Evolutionary conservation across 2,329 filamentous ascomycete species (phyloP).

Genomic region (Colletotrichum caudatum): DNA sequence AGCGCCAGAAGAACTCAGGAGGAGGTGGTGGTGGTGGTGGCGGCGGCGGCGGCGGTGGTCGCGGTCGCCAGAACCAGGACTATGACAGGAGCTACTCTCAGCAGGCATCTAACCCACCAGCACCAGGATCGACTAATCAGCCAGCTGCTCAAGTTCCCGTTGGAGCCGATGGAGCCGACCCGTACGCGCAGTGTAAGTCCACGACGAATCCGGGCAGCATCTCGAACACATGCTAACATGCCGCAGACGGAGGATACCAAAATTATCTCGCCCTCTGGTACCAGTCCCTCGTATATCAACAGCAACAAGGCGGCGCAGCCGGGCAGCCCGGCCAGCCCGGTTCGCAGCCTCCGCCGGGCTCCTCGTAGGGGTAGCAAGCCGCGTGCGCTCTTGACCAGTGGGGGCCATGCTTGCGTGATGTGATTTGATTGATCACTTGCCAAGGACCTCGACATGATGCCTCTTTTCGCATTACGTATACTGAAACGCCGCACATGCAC

Average conservation of each 20-base stretch:
- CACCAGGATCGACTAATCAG: conserved; percentile 54
- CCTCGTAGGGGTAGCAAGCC: conserved; percentile 31
- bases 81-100: conserved; percentile 68
- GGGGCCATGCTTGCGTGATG: conserved; percentile 41
- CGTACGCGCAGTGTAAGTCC: conserved; percentile 79
- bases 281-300: conserved; percentile 69
- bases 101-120: conserved; percentile 53
- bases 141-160: conserved; percentile 56
- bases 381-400: conserved; percentile 27
- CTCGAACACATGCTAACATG: conserved; percentile 44
- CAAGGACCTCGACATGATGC: conserved; percentile 42
- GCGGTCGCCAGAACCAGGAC: conserved; percentile 62
- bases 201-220: neutral
- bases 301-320: conserved; percentile 53
- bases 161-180: conserved; percentile 69
- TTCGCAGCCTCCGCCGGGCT: conserved; percentile 39
- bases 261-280: conserved; percentile 87
- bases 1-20: conserved; percentile 68
- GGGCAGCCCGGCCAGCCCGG: conserved; percentile 44
- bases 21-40: conserved; percentile 59
- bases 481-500: conserved; percentile 39
- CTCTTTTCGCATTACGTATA: conserved; percentile 41
- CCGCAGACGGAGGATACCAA: conserved; percentile 81
- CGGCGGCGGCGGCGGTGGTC: conserved; percentile 55
- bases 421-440: conserved; percentile 43